Percentiles rank a stretch among this genome's conserved stretches.
These are phyloP conservation scores for Edaphochlamys debaryana DNA, from an alignment of 139 green algal genomes.

Conservation along the genomic window DNA sequence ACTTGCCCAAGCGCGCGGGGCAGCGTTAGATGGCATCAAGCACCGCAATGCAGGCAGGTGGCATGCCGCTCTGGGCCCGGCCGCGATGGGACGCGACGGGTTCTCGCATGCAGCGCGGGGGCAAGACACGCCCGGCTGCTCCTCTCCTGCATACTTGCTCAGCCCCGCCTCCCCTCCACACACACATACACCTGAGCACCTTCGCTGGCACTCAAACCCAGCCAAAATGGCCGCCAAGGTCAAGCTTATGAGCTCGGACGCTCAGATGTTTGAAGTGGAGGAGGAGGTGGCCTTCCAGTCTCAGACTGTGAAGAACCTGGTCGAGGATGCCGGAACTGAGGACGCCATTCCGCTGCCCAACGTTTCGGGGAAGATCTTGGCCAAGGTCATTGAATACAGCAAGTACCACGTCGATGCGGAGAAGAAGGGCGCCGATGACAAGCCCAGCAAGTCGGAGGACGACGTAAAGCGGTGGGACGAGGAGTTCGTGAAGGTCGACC, in stretches of 20 bases:
- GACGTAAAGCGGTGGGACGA: slow-evolving; percentile 92
- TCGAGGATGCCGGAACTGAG: slow-evolving; percentile 73
- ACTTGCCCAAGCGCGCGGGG: too few species aligned
- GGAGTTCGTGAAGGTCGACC: slow-evolving; percentile 98
- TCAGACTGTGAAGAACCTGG: slow-evolving; percentile 86
- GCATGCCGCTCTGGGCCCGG: too few species aligned
- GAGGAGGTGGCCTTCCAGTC: slow-evolving; percentile 81
- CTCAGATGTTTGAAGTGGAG: slow-evolving; percentile 76
- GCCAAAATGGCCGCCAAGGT: slow-evolving; percentile 29
- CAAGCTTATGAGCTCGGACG: slow-evolving; percentile 52
- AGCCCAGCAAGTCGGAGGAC: slow-evolving; percentile 85
- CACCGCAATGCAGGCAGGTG: too few species aligned
- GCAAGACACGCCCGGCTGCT: too few species aligned
- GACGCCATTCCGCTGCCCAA: slow-evolving; percentile 88
- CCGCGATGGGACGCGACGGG: too few species aligned
- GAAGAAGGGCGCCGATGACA: slow-evolving; percentile 74
- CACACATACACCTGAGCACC: neutral
- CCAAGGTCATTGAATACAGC: slow-evolving; percentile 97
- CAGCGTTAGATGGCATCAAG: too few species aligned
- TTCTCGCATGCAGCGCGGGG: too few species aligned
- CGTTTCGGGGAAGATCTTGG: slow-evolving; percentile 80
- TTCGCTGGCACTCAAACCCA: neutral
- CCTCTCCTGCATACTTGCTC: too few species aligned
- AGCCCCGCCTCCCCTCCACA: too few species aligned
- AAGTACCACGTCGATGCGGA: slow-evolving; percentile 92